Evolutionary conservation across 768 basidiomycete genomes (phyloP).

Genomic region (Hydnum rufescens): DNA sequence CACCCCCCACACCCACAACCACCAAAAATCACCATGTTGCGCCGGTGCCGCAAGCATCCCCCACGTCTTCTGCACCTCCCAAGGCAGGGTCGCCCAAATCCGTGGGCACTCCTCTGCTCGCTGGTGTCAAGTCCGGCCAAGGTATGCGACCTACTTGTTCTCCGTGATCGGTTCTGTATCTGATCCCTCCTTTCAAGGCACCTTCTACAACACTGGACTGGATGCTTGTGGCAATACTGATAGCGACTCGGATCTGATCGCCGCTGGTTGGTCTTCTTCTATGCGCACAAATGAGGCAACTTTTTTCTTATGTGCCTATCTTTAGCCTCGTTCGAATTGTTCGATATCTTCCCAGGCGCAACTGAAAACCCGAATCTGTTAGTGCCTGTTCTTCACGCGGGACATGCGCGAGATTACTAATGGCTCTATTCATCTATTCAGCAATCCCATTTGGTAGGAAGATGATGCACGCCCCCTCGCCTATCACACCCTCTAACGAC

Average conservation of each 20-base stretch:
- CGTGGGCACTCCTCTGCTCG: no score
- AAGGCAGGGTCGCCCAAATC: no score
- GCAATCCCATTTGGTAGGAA: not conserved
- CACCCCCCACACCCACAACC: not conserved
- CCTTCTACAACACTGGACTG: not conserved
- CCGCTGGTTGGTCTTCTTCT: not conserved
- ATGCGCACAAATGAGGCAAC: not conserved
- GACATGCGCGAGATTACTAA: not conserved
- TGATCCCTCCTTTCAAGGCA: not conserved
- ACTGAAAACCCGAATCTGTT: not conserved
- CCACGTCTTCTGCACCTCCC: no score
- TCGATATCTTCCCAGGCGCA: not conserved
- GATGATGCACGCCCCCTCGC: no score
- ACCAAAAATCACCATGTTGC: not conserved
- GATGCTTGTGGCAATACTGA: not conserved
- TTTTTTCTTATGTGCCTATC: not conserved
- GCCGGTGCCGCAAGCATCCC: no score
- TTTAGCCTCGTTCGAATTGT: not conserved
- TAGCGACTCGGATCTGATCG: not conserved
- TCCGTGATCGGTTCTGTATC: no score
- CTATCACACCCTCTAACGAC: no score
- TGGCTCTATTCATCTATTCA: not conserved
- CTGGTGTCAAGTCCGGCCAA: no score
- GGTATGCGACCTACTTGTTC: no score
- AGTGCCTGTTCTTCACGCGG: not conserved